These are phyloP conservation scores for Fraxinus angustifolia DNA, from an alignment of 305 asterid species.

Conservation along the genomic window DNA sequence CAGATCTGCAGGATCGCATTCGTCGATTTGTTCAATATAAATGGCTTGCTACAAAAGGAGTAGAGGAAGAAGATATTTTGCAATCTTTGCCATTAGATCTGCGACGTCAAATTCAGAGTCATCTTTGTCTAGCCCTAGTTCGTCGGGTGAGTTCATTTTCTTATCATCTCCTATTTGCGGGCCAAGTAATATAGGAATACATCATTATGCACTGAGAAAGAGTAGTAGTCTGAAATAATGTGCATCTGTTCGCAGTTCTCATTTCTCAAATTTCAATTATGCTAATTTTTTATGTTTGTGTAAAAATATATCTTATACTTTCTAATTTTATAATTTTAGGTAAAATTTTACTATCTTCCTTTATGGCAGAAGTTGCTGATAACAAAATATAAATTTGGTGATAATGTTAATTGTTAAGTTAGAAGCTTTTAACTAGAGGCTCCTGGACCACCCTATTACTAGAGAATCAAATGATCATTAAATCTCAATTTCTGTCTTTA, in stretches of 20 bases:
- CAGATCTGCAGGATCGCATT: conserved; percentile 67
- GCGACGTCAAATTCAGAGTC: conserved; percentile 71
- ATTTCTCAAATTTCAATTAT: not conserved
- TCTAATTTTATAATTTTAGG: not conserved
- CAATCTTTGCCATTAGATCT: conserved; percentile 70
- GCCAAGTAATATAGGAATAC: not conserved
- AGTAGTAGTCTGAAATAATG: not conserved
- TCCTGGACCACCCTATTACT: not conserved
- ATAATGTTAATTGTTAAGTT: not conserved
- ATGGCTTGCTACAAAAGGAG: conserved; percentile 89
- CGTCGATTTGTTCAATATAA: conserved; percentile 77
- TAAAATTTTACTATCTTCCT: not conserved
- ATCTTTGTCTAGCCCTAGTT: conserved; percentile 80
- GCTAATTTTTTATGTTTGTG: not conserved
- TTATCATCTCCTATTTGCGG: not conserved
- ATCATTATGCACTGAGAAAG: not conserved
- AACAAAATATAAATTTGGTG: not conserved
- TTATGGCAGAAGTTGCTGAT: not conserved
- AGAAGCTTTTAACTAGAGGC: not conserved
- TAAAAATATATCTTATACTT: not conserved
- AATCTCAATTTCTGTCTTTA: not conserved
- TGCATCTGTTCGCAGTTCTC: not conserved
- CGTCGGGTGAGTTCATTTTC: conserved; percentile 67
- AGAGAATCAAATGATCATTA: not conserved
- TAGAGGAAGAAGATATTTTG: conserved; percentile 69